A percentile compares a stretch with the other conserved stretches of the same genome.
phyloP scores from a whole-genome alignment of 164 flowering plant species.

The Berberis thunbergii region DNA sequence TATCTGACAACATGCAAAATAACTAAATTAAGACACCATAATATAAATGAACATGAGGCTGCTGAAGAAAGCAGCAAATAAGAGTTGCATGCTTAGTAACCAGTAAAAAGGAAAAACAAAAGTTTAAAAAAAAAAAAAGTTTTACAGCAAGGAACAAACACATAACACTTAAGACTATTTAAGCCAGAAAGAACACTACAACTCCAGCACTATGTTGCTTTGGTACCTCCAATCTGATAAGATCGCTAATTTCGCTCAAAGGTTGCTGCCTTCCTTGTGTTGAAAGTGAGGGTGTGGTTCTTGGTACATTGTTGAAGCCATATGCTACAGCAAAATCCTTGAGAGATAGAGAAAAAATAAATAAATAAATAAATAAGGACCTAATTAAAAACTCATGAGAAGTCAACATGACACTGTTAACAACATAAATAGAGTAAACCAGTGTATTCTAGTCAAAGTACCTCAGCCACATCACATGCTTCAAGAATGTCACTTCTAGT shows the following conservation, averaged over 20 bases:
- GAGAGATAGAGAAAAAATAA: slow-evolving; percentile 1
- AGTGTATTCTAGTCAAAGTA: slow-evolving; percentile 15
- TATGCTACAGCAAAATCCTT: slow-evolving; percentile 87
- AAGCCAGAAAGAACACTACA: not conserved
- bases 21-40: too few species aligned
- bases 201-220: not conserved
- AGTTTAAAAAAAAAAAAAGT: too few species aligned
- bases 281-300: slow-evolving; percentile 48
- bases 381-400: not conserved
- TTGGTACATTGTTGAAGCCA: slow-evolving; percentile 71
- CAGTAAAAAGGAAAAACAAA: too few species aligned
- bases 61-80: too few species aligned
- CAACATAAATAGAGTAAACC: not conserved
- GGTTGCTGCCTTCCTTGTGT: slow-evolving; percentile 41
- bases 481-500: slow-evolving; percentile 96
- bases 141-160: not conserved
- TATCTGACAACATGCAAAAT: too few species aligned
- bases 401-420: not conserved
- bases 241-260: slow-evolving; percentile 65
- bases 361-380: not conserved
- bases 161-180: not conserved
- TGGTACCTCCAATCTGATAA: slow-evolving; percentile 71
- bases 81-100: too few species aligned
- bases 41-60: too few species aligned
- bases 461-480: slow-evolving; percentile 99